Evolutionary conservation across 495 filamentous ascomycete genomes (phyloP), one percentile per base, ranked within the genome.

Genomic region (Tuber brumale): DNA sequence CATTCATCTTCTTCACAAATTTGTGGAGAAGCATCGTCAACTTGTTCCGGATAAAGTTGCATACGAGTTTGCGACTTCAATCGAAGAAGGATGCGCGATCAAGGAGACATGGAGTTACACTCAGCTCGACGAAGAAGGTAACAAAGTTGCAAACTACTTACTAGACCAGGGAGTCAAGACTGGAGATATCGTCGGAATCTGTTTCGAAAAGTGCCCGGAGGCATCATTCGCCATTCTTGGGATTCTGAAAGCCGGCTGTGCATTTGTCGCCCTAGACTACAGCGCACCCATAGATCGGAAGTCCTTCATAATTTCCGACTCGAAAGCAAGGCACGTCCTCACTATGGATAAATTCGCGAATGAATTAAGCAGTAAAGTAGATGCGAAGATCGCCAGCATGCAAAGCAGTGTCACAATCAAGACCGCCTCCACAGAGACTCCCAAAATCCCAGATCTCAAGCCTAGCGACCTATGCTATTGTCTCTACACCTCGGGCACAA

Each of bases 401-500:
- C 83, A 85, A 70, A 83, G 85, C 48, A 72, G 76, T 0, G 75
- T 79, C 8, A 74, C 72, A 31, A 76, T 89, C 12, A 74, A 76
- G 10, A 35, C 31, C 0, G 75, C 84, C 3, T 81, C 85, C 2
- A 37, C 74, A 0, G 76, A 82, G n/a, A 75, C 82, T 1, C 80
- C 85, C 27, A 21, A 76, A 31, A 74, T 85, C 31, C 61, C 41
- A 35, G 75, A 83, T 83, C 76, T 86, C 70, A 76, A 80, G 0
- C 84, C 88, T 3, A 83, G 84, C 69, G 86, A 90, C 78, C 84
- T 87, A 0, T 90, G 88, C 72, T 94, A 94, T 82, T 92, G 90
- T 76, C 86, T 94, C 4, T 96, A 93, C 84, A 95, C 93, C 0
- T 93, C 91, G 3, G 93, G 93, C n/a, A 93, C 90, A 18, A 94